Evolutionary conservation across 306 rosid species (phyloP).

Genomic region (Senna siamea): DNA sequence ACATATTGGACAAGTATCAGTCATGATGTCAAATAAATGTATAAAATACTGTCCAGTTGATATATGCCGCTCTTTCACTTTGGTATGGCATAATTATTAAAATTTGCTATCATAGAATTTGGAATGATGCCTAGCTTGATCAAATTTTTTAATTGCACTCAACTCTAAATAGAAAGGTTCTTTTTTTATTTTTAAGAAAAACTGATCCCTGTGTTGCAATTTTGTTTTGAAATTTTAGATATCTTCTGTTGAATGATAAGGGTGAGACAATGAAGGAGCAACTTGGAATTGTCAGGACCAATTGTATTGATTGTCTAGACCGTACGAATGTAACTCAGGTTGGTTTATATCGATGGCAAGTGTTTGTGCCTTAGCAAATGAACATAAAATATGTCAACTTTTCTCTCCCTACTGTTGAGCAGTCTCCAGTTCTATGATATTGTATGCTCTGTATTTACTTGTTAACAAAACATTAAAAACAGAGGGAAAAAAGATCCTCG

Average conservation of each 20-base stretch:
- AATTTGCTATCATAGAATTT: not conserved
- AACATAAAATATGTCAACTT: slow-evolving; percentile 15
- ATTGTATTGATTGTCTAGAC: slow-evolving; percentile 96
- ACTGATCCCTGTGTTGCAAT: slow-evolving; percentile 30
- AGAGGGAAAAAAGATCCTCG: not conserved
- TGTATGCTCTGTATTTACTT: slow-evolving; percentile 24
- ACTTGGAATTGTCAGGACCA: slow-evolving; percentile 88
- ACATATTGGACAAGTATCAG: slow-evolving; percentile 10
- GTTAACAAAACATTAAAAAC: not conserved
- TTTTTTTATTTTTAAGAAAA: not conserved
- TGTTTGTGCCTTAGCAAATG: slow-evolving; percentile 28
- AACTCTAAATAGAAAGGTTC: not conserved
- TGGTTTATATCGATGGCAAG: slow-evolving; percentile 35
- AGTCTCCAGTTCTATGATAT: not conserved
- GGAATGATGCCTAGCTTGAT: not conserved
- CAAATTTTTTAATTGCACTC: slow-evolving; percentile 10
- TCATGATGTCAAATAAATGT: slow-evolving; percentile 21
- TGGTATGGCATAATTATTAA: not conserved
- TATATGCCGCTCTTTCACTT: slow-evolving; percentile 4
- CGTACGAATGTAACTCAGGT: slow-evolving; percentile 99
- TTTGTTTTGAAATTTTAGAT: slow-evolving; percentile 58
- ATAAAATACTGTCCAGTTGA: slow-evolving; percentile 14
- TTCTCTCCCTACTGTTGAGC: slow-evolving; percentile 4
- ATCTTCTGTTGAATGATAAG: slow-evolving; percentile 80
- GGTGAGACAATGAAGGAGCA: slow-evolving; percentile 98